These are phyloP conservation scores for Helianthus tuberosus DNA, from an alignment of 129 eudicot species.

Conservation along the genomic window DNA sequence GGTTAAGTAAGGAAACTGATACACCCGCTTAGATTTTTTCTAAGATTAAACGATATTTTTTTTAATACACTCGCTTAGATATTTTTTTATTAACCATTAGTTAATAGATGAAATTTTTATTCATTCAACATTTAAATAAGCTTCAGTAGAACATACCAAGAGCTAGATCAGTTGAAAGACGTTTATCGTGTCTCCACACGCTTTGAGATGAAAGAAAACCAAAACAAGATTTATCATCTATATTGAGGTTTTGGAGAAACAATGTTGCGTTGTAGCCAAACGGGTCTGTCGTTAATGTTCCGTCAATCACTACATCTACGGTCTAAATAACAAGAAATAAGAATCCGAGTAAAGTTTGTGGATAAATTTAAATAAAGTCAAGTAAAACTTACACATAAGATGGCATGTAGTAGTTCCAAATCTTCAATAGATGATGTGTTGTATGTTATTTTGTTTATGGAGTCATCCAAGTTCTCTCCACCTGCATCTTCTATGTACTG, in stretches of 20 bases:
- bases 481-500: constrained; percentile 97
- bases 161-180: constrained; percentile 47
- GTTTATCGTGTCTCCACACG: constrained; percentile 95
- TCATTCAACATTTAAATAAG: neutral
- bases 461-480: constrained; percentile 85
- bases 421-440: constrained; percentile 74
- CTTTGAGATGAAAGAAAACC: constrained; percentile 72
- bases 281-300: constrained; percentile 66
- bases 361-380: neutral
- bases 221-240: constrained; percentile 82
- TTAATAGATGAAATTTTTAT: neutral
- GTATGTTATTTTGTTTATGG: constrained; percentile 79
- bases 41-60: neutral
- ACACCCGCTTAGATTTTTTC: neutral
- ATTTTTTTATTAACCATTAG: neutral
- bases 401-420: constrained; percentile 85
- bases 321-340: constrained; percentile 44
- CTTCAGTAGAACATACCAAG: constrained; percentile 60
- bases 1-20: neutral
- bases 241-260: constrained; percentile 64
- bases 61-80: no score
- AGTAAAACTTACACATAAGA: constrained; percentile 73
- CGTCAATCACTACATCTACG: constrained; percentile 87
- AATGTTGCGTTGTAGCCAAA: constrained; percentile 51
- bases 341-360: constrained; percentile 6